Percentiles rank a stretch among this genome's conserved stretches.
phyloP scores from a whole-genome alignment of 805 yeast species.

The Starmerella riodocensis region DNA sequence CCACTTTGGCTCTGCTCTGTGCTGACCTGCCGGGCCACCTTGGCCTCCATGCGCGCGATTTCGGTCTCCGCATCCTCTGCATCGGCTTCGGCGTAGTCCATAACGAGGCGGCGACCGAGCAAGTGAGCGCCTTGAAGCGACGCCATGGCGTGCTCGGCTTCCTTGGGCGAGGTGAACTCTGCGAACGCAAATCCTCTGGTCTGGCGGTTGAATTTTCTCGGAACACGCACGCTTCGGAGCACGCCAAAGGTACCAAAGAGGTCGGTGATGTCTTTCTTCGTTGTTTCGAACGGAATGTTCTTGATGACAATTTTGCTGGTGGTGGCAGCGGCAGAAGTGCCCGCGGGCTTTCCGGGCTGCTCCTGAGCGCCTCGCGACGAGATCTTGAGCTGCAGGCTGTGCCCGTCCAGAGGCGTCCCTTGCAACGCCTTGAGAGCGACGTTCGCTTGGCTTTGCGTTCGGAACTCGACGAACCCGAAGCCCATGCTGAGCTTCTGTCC shows the following conservation, averaged over 20 bases:
- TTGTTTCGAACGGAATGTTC: conserved; percentile 93
- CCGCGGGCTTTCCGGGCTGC: conserved; percentile 21
- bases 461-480: conserved; percentile 89
- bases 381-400: conserved; percentile 73
- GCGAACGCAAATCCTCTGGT: conserved; percentile 98
- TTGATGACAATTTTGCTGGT: conserved; percentile 69
- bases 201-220: conserved; percentile 85
- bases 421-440: conserved; percentile 62
- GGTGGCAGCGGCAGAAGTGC: conserved; percentile 16
- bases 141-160: conserved; percentile 88
- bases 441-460: conserved; percentile 61
- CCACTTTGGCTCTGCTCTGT: conserved; percentile 57
- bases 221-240: conserved; percentile 86
- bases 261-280: conserved; percentile 84
- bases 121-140: conserved; percentile 92
- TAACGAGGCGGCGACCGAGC: conserved; percentile 83
- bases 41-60: conserved; percentile 77
- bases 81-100: conserved; percentile 81
- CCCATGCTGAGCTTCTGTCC: conserved; percentile 83
- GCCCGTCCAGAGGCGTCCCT: conserved; percentile 74
- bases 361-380: conserved; percentile 51
- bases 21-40: conserved; percentile 67
- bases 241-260: conserved; percentile 91
- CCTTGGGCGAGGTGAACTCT: conserved; percentile 73
- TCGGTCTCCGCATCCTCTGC: conserved; percentile 78